These are phyloP conservation scores for Sphaerulina musiva DNA, from an alignment of 2,329 filamentous ascomycete species.

Conservation along the genomic window DNA sequence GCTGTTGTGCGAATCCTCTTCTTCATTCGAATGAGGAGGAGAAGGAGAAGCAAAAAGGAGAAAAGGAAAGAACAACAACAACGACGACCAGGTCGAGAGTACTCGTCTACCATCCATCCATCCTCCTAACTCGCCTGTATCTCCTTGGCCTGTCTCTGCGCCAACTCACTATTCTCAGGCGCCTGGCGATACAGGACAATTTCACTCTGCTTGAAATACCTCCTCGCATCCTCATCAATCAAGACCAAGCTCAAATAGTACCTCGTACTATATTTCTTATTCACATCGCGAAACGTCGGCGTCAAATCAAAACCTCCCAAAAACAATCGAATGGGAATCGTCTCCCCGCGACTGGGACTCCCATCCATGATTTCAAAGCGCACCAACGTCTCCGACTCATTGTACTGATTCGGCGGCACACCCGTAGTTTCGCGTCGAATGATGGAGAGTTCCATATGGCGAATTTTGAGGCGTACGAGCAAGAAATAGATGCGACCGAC, in stretches of 20 bases:
- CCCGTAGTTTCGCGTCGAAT: slow-evolving; percentile 95
- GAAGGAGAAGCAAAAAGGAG: no score
- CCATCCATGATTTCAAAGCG: slow-evolving; percentile 99
- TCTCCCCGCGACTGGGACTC: slow-evolving; percentile 88
- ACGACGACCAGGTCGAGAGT: no score
- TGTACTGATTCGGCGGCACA: slow-evolving; percentile 95
- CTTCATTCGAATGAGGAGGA: no score
- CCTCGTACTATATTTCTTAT: slow-evolving; percentile 98
- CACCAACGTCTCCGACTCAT: slow-evolving; percentile 96
- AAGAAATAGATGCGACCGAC: slow-evolving; percentile 98
- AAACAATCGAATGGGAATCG: slow-evolving; percentile 94
- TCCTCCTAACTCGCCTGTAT: slow-evolving; percentile 33
- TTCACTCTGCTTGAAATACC: slow-evolving; percentile 99
- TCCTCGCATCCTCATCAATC: slow-evolving; percentile 66
- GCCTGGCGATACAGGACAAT: slow-evolving; percentile 89
- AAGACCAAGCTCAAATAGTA: slow-evolving; percentile 90
- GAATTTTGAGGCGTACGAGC: slow-evolving; percentile 94
- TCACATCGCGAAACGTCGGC: slow-evolving; percentile 96
- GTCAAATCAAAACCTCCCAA: slow-evolving; percentile 95
- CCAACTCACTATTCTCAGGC: slow-evolving; percentile 45
- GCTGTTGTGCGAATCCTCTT: no score
- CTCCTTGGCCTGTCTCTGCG: slow-evolving; percentile 43
- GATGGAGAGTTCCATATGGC: slow-evolving; percentile 98
- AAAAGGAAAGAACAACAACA: no score
- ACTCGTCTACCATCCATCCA: slow-evolving; percentile 3